phyloP scores from a whole-genome alignment of 1,284 basidiomycete species.

The Rhizopogon hawkerae region DNA sequence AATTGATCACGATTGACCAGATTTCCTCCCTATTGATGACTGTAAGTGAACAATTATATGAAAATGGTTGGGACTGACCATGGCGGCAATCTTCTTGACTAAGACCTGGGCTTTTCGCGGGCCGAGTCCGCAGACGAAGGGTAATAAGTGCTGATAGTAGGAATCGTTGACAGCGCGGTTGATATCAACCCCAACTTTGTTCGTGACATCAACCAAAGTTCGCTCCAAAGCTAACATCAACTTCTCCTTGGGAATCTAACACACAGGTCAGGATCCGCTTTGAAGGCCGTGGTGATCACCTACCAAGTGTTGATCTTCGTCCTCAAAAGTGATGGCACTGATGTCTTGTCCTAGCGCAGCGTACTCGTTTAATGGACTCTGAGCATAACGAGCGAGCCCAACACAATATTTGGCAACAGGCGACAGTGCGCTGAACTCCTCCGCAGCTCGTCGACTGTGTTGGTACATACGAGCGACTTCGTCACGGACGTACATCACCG shows the following conservation, averaged over 20 bases:
- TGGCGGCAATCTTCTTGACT: slow-evolving; percentile 70
- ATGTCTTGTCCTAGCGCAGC: slow-evolving; percentile 81
- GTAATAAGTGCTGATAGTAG: slow-evolving; percentile 84
- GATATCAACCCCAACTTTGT: slow-evolving; percentile 92
- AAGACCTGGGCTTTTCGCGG: slow-evolving; percentile 89
- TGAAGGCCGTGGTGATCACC: slow-evolving; percentile 21
- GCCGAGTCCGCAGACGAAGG: slow-evolving; percentile 89
- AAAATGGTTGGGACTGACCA: slow-evolving; percentile 39
- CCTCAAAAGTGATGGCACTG: slow-evolving; percentile 71
- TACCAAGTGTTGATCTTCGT: slow-evolving; percentile 83
- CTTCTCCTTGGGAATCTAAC: slow-evolving; percentile 78
- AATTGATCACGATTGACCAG: slow-evolving; percentile 81
- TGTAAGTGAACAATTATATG: slow-evolving; percentile 9
- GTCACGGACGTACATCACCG: slow-evolving; percentile 82
- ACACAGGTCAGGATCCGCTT: slow-evolving; percentile 10
- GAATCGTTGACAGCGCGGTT: slow-evolving; percentile 83
- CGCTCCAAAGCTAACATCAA: slow-evolving; percentile 78
- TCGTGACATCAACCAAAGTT: slow-evolving; percentile 82
- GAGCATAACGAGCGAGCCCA: slow-evolving; percentile 87
- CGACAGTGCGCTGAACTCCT: slow-evolving; percentile 80
- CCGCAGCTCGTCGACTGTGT: slow-evolving; percentile 77
- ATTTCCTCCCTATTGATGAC: slow-evolving; percentile 60
- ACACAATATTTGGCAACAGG: slow-evolving; percentile 89
- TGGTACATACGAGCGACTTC: slow-evolving; percentile 94
- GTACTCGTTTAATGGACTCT: slow-evolving; percentile 92